phyloP scores from a whole-genome alignment of 257 asterid species.

The Perilla frutescens region DNA sequence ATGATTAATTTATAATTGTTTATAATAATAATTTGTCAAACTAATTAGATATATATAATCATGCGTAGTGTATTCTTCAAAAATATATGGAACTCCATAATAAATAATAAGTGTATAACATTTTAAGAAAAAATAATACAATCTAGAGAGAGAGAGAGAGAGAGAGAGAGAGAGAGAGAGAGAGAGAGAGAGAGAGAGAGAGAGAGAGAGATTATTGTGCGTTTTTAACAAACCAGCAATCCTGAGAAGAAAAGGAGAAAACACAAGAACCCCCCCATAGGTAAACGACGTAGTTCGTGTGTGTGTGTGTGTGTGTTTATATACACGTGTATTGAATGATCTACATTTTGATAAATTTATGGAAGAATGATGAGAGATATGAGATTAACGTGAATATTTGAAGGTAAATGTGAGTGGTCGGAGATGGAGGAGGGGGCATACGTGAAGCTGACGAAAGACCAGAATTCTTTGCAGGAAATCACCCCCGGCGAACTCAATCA shows the following conservation, averaged over 20 bases:
- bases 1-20: too few species aligned
- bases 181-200: too few species aligned
- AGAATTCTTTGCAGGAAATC: conserved; percentile 54
- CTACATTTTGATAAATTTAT: conserved; percentile 3
- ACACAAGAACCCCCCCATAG: neutral
- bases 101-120: too few species aligned
- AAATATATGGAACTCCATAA: too few species aligned
- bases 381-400: neutral
- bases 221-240: too few species aligned
- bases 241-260: neutral
- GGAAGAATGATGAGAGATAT: neutral
- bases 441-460: conserved; percentile 71
- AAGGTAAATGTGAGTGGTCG: conserved; percentile 34
- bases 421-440: conserved; percentile 70
- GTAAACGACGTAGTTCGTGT: conserved; percentile 6
- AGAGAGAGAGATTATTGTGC: too few species aligned
- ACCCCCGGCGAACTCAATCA: conserved; percentile 87
- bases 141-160: too few species aligned
- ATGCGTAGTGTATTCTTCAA: too few species aligned
- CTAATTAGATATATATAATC: too few species aligned
- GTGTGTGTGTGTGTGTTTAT: neutral
- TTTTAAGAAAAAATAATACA: too few species aligned
- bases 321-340: conserved; percentile 7
- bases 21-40: too few species aligned
- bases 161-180: too few species aligned